phyloP scores from a whole-genome alignment of 345 rosid species.

The Brassica incana region DNA sequence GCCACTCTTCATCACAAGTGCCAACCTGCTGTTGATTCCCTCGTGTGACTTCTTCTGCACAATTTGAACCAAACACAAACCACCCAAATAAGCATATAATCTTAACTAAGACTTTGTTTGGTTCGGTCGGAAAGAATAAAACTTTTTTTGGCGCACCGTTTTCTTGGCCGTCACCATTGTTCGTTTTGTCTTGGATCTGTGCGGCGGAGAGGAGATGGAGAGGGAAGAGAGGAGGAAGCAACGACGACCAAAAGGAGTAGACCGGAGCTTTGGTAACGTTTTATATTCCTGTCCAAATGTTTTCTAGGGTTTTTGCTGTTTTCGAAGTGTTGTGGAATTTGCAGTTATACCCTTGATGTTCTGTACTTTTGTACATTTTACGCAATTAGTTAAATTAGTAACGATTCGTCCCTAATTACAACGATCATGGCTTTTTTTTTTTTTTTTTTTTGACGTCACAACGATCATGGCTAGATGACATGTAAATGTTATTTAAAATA shows the following conservation, averaged over 20 bases:
- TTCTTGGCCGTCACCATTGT: conserved; percentile 69
- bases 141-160: conserved; percentile 42
- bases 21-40: conserved; percentile 77
- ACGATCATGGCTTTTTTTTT: not conserved
- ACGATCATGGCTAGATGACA: not conserved
- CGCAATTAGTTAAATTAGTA: not conserved
- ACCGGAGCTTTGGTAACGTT: not conserved
- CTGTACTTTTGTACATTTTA: not conserved
- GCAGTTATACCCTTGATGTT: not conserved
- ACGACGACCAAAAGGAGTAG: not conserved
- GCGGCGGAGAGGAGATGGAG: conserved; percentile 1
- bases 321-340: not conserved
- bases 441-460: too few species aligned
- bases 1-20: conserved; percentile 84
- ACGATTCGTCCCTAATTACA: not conserved
- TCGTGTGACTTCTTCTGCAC: conserved; percentile 87
- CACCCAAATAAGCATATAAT: not conserved
- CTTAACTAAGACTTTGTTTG: not conserved
- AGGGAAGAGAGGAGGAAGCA: not conserved
- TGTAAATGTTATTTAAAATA: not conserved
- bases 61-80: not conserved
- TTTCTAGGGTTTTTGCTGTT: conserved; percentile 25
- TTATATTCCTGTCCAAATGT: conserved; percentile 7
- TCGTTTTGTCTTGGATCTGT: conserved; percentile 20
- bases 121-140: not conserved